Conservation (phyloP, 1,284 basidiomycete species). For the Leccinum griseonigrum region DNA sequence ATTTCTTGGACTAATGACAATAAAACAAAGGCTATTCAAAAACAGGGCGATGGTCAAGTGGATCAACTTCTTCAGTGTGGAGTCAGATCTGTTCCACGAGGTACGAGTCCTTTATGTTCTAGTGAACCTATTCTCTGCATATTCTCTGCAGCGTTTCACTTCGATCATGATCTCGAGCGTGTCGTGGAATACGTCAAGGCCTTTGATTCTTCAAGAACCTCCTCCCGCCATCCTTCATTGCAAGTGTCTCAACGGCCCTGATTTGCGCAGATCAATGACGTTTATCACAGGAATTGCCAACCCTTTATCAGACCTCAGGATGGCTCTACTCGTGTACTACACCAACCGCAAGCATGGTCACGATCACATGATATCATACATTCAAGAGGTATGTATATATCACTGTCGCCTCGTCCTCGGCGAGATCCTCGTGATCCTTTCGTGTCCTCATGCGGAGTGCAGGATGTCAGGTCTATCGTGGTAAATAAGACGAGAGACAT, state of each 20-base stretch:
- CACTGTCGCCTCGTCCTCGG: too few relatives aligned
- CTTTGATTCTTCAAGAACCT: conserved; percentile 99
- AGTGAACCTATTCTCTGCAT: conserved; percentile 3
- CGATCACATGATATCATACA: too few relatives aligned
- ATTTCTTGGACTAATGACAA: conserved; percentile 26
- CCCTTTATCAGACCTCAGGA: too few relatives aligned
- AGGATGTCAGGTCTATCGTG: too few relatives aligned
- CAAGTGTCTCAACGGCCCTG: conserved; percentile 35
- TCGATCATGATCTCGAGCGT: conserved; percentile 99
- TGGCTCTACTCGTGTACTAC: too few relatives aligned
- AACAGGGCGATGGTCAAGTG: conserved; percentile 47
- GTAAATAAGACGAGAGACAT: too few relatives aligned
- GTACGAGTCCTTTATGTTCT: conserved; percentile 38
- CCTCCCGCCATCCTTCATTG: conserved; percentile 95
- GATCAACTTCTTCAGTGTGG: conserved; percentile 99
- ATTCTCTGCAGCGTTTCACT: conserved; percentile 79
- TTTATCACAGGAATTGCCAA: conserved; percentile 63
- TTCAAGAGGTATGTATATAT: too few relatives aligned
- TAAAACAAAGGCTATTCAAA: conserved; percentile 15
- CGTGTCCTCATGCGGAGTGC: too few relatives aligned
- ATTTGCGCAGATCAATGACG: conserved; percentile 6
- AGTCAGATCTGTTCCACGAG: conserved; percentile 95
- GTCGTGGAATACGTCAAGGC: conserved; percentile 91
- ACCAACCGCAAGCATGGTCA: too few relatives aligned
- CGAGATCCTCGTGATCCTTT: too few relatives aligned